Conservation (phyloP, 2,329 filamentous ascomycete genomes). For the Arthrobotrys iridis region DNA sequence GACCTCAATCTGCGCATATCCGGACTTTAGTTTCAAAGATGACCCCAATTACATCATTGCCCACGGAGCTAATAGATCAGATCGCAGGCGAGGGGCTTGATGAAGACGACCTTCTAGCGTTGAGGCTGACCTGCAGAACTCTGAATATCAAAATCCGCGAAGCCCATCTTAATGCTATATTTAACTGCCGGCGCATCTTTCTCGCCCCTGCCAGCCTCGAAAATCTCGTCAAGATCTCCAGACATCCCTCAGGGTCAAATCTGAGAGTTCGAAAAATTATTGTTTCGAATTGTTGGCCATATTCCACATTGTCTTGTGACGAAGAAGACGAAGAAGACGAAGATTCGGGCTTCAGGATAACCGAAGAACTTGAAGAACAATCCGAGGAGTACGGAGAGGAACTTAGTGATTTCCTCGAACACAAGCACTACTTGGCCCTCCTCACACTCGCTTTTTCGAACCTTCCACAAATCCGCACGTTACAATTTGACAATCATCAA, state of each 20-base stretch:
- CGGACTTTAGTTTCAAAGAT: background rate
- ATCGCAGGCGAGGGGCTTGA: background rate
- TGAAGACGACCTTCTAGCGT: constrained; percentile 22
- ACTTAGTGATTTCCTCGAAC: background rate
- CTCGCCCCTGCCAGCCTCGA: background rate
- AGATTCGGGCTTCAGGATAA: background rate
- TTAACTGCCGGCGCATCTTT: background rate
- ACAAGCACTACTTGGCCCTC: background rate
- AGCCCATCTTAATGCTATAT: constrained; percentile 15
- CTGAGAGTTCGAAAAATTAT: background rate
- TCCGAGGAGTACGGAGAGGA: background rate
- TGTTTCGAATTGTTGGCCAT: background rate
- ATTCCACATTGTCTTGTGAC: background rate
- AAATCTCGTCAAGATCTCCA: constrained; percentile 24
- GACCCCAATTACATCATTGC: background rate
- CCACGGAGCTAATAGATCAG: background rate
- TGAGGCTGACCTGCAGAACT: constrained; percentile 22
- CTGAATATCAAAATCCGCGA: background rate
- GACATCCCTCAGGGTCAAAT: background rate
- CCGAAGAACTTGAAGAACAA: background rate
- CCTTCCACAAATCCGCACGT: background rate
- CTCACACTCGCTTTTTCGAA: background rate
- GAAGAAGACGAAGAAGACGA: no score
- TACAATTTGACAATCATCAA: background rate
- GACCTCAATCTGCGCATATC: no score